Evolutionary conservation across 345 rosid species (phyloP).

Genomic region (Camelina hispida): DNA sequence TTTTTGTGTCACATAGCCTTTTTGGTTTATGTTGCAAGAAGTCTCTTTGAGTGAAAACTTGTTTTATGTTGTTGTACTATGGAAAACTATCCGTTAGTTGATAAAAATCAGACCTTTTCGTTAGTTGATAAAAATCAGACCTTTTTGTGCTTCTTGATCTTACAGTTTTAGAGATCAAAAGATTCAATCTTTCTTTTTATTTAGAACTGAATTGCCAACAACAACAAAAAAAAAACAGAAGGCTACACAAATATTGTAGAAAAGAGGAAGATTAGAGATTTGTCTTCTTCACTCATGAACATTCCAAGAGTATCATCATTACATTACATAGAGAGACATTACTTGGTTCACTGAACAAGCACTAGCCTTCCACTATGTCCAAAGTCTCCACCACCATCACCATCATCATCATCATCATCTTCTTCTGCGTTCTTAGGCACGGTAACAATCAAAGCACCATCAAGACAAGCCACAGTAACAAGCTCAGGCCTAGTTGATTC

Average conservation of each 20-base stretch:
- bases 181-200: constrained; percentile 15
- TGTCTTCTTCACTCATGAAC: neutral
- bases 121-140: neutral
- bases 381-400: constrained; percentile 47
- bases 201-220: constrained; percentile 13
- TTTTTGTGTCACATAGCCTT: constrained; percentile 23
- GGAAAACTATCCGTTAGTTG: constrained; percentile 4
- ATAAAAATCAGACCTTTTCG: neutral
- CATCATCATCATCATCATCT: constrained; percentile 43
- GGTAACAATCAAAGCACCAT: constrained; percentile 82
- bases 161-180: neutral
- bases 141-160: neutral
- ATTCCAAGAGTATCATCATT: constrained; percentile 1
- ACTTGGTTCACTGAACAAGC: constrained; percentile 67
- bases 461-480: constrained; percentile 74
- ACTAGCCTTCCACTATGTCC: constrained; percentile 81
- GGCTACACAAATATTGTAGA: constrained; percentile 22
- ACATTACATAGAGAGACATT: constrained; percentile 24
- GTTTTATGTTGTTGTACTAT: constrained; percentile 9
- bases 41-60: neutral
- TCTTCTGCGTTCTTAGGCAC: constrained; percentile 74
- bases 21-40: constrained; percentile 22
- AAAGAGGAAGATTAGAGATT: constrained; percentile 27
- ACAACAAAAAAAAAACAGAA: neutral
- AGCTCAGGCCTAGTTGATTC: constrained; percentile 89